Base-by-base conservation (phyloP, 257 asterid genomes). In the Lithospermum erythrorhizon region DNA sequence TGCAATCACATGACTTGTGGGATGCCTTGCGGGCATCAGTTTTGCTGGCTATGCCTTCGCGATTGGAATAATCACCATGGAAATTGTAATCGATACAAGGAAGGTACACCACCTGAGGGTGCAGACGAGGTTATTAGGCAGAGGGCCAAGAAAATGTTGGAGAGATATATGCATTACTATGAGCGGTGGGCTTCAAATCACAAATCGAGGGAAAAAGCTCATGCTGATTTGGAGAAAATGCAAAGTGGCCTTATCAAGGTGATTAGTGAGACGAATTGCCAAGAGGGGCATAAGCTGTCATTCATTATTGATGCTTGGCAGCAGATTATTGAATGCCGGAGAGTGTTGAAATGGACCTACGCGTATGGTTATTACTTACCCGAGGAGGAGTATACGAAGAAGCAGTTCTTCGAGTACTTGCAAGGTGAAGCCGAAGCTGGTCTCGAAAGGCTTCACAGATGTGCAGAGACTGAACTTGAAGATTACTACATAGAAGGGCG, bases 391-490 rank as follows among this genome's bases (percentile, higher is more conserved):
- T 9, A 3, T 3, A 22, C 55, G 2, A 69, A 73, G 64, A 54
- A 0, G 65, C n/a, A 6, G 16, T 21, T 74, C 54, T 76, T 76
- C 16, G 77, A 62, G 70, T 61, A 45, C 23, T 29, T 74, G 75
- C 86, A 76, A 35, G 79, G 77, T 20, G 45, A 52, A 61, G 81
- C 82, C 0, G 82, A 80, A 72, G 1, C 21, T 2, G 68, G 37
- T 29, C 54, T 80, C 21, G 82, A 76, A 73, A 76, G 68, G 58
- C 80, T 80, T 27, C 82, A 74, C 30, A 57, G 65, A 49, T 80
- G 74, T 22, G 78, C 75, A 0, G 82, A 76, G 78, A 66, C 30
- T 48, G 80, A 74, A 64, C 55, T 61, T 22, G 14, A 7, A 0
- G 21, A 10, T 57, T 70, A 56, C 57, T 8, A 66, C 4, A 14